Conservation (phyloP, 2,329 filamentous ascomycete species). For the Fusarium multiceps region DNA sequence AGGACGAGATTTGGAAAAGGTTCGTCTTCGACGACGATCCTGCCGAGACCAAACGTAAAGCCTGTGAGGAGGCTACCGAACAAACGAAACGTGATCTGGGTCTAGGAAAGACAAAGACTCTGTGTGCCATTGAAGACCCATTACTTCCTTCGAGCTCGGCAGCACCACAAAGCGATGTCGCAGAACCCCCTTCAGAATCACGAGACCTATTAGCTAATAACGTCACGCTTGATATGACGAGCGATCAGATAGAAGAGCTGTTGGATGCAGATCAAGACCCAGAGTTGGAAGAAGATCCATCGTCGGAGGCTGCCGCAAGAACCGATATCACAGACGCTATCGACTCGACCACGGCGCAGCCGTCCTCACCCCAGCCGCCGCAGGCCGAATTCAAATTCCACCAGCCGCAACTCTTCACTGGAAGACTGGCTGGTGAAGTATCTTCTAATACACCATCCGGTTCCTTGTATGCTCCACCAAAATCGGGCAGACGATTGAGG, state of each 20-base stretch:
- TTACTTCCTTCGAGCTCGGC: slow-evolving; percentile 11
- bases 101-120: background rate
- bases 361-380: slow-evolving; percentile 31
- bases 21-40: slow-evolving; percentile 45
- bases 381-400: slow-evolving; percentile 45
- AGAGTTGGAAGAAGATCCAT: background rate
- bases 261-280: background rate
- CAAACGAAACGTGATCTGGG: slow-evolving; percentile 34
- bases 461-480: slow-evolving; percentile 6
- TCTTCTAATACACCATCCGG: slow-evolving; percentile 1
- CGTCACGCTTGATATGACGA: background rate
- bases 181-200: slow-evolving; percentile 34
- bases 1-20: slow-evolving; percentile 47
- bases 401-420: slow-evolving; percentile 50
- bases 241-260: background rate
- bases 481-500: slow-evolving; percentile 24
- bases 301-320: slow-evolving; percentile 7
- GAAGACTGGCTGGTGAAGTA: slow-evolving; percentile 41
- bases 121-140: slow-evolving; percentile 20
- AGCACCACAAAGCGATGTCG: slow-evolving; percentile 28
- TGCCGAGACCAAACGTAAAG: slow-evolving; percentile 33
- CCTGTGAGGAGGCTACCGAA: slow-evolving; percentile 36
- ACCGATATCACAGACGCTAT: slow-evolving; percentile 14
- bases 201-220: slow-evolving; percentile 8
- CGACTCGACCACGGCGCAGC: slow-evolving; percentile 26